These are phyloP conservation scores for Trichoderma parareesei DNA, from an alignment of 495 filamentous ascomycete species.

Conservation along the genomic window DNA sequence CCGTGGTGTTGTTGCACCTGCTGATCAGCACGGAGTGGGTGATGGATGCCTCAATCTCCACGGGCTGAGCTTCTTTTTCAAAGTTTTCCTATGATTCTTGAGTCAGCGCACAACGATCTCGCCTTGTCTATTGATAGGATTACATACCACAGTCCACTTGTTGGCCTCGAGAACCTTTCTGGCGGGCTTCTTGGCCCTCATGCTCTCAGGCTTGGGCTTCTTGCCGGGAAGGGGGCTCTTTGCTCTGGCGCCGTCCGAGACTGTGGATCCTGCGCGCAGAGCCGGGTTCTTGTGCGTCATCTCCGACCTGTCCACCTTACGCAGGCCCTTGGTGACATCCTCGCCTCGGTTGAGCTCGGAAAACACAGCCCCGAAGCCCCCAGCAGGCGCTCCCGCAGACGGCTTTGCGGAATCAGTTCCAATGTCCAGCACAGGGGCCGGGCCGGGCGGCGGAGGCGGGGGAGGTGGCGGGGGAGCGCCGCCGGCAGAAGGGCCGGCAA, in stretches of 20 bases:
- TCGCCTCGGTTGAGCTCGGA: constrained; percentile 83
- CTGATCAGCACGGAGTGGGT: constrained; percentile 88
- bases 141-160: constrained; percentile 78
- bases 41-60: constrained; percentile 71
- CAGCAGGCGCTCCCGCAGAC: constrained; percentile 20
- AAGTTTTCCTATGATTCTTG: constrained; percentile 64
- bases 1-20: constrained; percentile 80
- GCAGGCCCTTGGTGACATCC: constrained; percentile 72
- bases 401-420: constrained; percentile 29
- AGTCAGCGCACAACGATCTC: constrained; percentile 5
- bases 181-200: constrained; percentile 87
- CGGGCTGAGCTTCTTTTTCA: constrained; percentile 61
- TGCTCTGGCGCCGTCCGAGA: constrained; percentile 53
- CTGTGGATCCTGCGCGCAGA: constrained; percentile 64
- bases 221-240: constrained; percentile 80
- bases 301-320: constrained; percentile 85
- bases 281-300: constrained; percentile 99
- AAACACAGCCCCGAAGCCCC: constrained; percentile 77
- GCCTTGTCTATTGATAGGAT: neutral
- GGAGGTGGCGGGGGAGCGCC: constrained; percentile 53
- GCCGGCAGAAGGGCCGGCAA: constrained; percentile 27
- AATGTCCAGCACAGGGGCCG: constrained; percentile 44
- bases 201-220: constrained; percentile 90
- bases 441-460: constrained; percentile 66
- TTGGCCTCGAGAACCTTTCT: constrained; percentile 89